Percentiles rank a stretch among this genome's conserved stretches.
Conservation (phyloP, 257 asterid genomes). For the Echites panduratus region DNA sequence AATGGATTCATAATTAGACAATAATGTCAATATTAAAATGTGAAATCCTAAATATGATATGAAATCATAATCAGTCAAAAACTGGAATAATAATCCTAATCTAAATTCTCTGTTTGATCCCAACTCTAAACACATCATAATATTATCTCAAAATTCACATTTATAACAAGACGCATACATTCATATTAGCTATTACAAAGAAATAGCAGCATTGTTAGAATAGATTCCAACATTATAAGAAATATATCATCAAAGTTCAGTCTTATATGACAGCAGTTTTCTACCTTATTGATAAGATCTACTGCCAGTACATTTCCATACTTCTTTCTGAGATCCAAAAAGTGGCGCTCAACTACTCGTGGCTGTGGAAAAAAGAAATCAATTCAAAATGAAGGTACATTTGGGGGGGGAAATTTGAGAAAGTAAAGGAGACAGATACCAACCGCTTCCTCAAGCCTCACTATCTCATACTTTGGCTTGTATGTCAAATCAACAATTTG, state of each 20-base stretch:
- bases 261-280: not conserved
- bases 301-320: constrained; percentile 80
- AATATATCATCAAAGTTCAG: not conserved
- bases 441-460: constrained; percentile 59
- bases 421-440: constrained; percentile 30
- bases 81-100: too few relatives aligned
- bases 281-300: constrained; percentile 81
- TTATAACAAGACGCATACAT: not conserved
- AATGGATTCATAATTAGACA: too few relatives aligned
- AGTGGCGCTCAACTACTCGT: constrained; percentile 75
- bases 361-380: constrained; percentile 44
- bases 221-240: not conserved
- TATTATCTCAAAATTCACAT: not conserved
- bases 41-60: too few relatives aligned
- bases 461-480: constrained; percentile 73
- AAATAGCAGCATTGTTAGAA: not conserved
- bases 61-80: too few relatives aligned
- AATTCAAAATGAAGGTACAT: constrained; percentile 16
- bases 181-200: not conserved
- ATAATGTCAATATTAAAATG: too few relatives aligned
- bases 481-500: constrained; percentile 95
- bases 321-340: constrained; percentile 64
- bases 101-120: too few relatives aligned
- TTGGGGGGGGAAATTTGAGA: not conserved
- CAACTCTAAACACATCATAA: too few relatives aligned